These are phyloP conservation scores for Xerocomus potaroensis DNA, from an alignment of 768 basidiomycete species.

Conservation along the genomic window DNA sequence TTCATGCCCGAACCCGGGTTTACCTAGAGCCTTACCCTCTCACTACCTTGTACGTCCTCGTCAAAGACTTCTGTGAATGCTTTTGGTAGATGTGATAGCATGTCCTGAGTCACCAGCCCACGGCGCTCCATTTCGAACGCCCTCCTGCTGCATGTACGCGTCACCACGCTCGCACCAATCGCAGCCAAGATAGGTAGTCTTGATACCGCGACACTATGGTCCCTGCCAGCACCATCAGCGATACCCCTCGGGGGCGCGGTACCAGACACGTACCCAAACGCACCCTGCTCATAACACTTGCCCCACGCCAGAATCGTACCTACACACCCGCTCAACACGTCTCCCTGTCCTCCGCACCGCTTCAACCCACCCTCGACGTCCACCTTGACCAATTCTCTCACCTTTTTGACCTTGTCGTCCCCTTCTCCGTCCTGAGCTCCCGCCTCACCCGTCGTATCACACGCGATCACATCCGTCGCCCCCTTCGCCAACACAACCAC, in stretches of 20 bases:
- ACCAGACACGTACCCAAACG: constrained; percentile 58
- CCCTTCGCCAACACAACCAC: constrained; percentile 93
- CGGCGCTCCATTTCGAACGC: constrained; percentile 78
- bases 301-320: constrained; percentile 95
- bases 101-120: constrained; percentile 77
- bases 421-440: constrained; percentile 39
- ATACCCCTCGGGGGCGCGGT: neutral
- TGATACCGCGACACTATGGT: constrained; percentile 50
- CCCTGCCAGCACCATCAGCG: constrained; percentile 34
- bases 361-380: constrained; percentile 79
- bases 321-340: constrained; percentile 83
- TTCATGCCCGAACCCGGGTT: constrained; percentile 2
- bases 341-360: constrained; percentile 95
- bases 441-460: constrained; percentile 58
- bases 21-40: constrained; percentile 34
- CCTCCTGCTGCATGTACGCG: constrained; percentile 72
- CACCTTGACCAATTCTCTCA: constrained; percentile 59
- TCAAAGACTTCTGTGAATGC: constrained; percentile 76
- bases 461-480: constrained; percentile 72
- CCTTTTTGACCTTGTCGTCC: constrained; percentile 47
- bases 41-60: constrained; percentile 23
- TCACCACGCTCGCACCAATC: constrained; percentile 83
- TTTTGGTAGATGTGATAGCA: constrained; percentile 59
- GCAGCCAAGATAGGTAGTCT: constrained; percentile 82
- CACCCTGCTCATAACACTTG: constrained; percentile 84